Evolutionary conservation across 2,329 filamentous ascomycete species (phyloP), one percentile per base, ranked within the genome.

Genomic region (Ascosphaera apis): DNA sequence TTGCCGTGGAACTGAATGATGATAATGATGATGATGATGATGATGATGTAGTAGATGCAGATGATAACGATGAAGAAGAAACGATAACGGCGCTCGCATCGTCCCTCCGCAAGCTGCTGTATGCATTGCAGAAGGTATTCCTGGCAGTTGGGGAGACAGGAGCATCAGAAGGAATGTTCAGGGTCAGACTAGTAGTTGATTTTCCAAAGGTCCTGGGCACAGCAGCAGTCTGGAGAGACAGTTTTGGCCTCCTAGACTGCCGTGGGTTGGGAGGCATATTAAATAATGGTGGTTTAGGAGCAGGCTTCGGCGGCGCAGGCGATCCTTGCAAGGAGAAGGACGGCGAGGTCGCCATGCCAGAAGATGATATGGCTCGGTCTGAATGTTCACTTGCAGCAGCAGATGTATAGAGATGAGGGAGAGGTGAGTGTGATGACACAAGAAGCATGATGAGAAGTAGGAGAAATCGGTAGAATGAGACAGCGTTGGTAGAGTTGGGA

Each of bases 71-170:
- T 25, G 21, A 25, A 6, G 11, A 25, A 25, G 21, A 25, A 6
- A 11, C 6, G 5, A 25, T 6, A 25, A 25, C 21, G 11, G 21
- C 5, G 11, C 21, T 25, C 21, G 21, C 11, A 25, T 5, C 40
- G 40, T 42, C 32, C 31, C 42, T 49, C 16, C 47, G 49, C n/a
- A 50, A 43, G 28, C 54, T 47, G 30, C 67, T 61, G 44, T 69
- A 70, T 35, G 66, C 63, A 52, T 74, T 74, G 44, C 56, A 62
- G 47, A 71, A 70, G 36, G 69, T 74, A 50, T 73, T 74, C 45
- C 65, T 59, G 31, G 62, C 55, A 1, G 69, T 74, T 8, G 70
- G 70, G 5, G 70, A 72, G 19, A 63, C 60, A 2, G 53, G 50
- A 5, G 42, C 47, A n/a, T 65, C 56, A 35, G 63, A 64, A 15